A percentile compares a stretch with the other conserved stretches of the same genome.
Conservation (phyloP, 2,329 filamentous ascomycete species). For the Ophiostoma tasmaniense region DNA sequence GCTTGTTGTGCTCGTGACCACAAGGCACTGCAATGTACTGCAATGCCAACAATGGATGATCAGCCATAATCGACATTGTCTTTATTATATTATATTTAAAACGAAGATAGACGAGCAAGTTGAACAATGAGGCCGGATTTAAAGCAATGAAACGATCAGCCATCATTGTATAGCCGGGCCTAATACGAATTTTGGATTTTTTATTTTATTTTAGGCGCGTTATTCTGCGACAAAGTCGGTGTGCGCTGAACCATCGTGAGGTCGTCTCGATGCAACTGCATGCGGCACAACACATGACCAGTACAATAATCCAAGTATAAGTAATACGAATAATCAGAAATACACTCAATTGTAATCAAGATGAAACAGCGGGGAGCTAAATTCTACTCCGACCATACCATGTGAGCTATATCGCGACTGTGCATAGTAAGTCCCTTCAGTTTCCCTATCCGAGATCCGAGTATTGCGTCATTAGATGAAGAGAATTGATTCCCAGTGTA, state of each 20-base stretch:
- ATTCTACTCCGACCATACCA: not conserved
- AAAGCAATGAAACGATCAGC: not conserved
- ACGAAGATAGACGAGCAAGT: not conserved
- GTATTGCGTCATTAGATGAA: not conserved
- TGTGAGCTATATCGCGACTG: not conserved
- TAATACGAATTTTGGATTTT: too few species aligned
- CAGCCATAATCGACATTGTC: not conserved
- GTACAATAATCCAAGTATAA: not conserved
- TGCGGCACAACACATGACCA: not conserved
- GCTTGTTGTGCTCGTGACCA: not conserved
- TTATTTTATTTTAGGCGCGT: too few species aligned
- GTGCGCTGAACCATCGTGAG: not conserved
- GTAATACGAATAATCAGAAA: too few species aligned
- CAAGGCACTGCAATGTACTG: not conserved
- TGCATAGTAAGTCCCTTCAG: not conserved
- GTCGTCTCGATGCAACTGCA: conserved; percentile 1
- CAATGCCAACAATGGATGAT: not conserved
- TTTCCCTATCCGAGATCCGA: not conserved
- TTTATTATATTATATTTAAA: not conserved
- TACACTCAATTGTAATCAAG: not conserved
- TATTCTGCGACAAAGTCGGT: not conserved
- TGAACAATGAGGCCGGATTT: not conserved
- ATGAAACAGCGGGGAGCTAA: not conserved
- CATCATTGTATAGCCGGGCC: not conserved
- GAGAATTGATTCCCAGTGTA: not conserved